Conservation (phyloP, 2,329 filamentous ascomycete species). For the Fusarium albosuccineum region DNA sequence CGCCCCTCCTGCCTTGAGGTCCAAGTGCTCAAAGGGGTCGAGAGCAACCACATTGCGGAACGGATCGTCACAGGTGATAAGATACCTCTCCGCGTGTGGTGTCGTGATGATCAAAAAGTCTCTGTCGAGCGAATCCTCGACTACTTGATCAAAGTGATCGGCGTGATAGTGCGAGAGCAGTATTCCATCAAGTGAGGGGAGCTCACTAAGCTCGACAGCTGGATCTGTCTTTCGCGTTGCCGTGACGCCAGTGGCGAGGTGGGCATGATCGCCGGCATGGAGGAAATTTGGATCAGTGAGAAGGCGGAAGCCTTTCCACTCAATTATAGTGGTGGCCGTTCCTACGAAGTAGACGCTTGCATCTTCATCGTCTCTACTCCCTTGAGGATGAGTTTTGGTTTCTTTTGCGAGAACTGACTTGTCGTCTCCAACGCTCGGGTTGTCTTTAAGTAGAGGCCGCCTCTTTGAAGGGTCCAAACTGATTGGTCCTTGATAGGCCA, state of each 20-base stretch:
- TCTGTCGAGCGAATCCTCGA: constrained; percentile 57
- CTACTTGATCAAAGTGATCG: constrained; percentile 58
- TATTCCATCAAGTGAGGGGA: constrained; percentile 71
- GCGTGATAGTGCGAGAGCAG: constrained; percentile 75
- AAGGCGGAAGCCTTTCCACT: constrained; percentile 66
- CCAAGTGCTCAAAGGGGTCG: constrained; percentile 66
- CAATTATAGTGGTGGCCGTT: constrained; percentile 68
- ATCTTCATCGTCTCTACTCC: constrained; percentile 29
- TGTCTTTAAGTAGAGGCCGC: constrained; percentile 27
- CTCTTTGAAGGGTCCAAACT: constrained; percentile 21
- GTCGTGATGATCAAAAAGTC: constrained; percentile 74
- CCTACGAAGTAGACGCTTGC: constrained; percentile 66
- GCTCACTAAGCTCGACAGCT: constrained; percentile 68
- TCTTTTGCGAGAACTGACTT: constrained; percentile 19
- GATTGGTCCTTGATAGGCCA: constrained; percentile 28
- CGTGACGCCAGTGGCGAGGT: constrained; percentile 73
- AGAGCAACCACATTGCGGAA: constrained; percentile 68
- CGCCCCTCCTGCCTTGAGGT: constrained; percentile 23
- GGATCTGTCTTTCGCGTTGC: constrained; percentile 68
- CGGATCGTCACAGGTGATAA: constrained; percentile 61
- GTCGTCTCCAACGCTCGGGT: constrained; percentile 11
- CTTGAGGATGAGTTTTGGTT: constrained; percentile 32
- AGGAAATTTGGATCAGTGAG: constrained; percentile 75
- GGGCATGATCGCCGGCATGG: constrained; percentile 74
- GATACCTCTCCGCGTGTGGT: constrained; percentile 68